Conservation (phyloP, 768 basidiomycete genomes). For the Mycena maculata region DNA sequence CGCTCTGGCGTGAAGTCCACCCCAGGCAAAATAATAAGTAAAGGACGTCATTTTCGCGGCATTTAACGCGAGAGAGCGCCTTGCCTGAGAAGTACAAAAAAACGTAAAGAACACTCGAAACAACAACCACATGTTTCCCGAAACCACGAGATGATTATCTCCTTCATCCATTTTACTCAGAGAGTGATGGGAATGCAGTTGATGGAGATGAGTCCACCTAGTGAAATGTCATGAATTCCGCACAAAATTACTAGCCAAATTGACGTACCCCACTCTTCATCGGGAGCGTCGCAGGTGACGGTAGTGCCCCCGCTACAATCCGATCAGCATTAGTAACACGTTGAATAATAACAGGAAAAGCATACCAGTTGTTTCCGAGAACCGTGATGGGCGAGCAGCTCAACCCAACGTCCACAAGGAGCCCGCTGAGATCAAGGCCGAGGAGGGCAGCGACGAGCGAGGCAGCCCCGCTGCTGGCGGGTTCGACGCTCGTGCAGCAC, state of each 20-base stretch:
- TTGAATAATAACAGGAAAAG: background rate
- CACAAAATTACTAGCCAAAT: too few species aligned
- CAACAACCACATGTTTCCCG: too few species aligned
- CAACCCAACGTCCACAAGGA: background rate
- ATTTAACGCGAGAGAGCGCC: too few species aligned
- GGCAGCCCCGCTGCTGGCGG: background rate
- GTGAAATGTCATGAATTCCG: background rate
- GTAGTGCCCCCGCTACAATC: background rate
- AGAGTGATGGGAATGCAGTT: background rate
- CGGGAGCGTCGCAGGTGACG: background rate
- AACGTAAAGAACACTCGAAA: too few species aligned
- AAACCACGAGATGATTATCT: too few species aligned
- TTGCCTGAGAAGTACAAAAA: too few species aligned
- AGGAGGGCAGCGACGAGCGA: background rate
- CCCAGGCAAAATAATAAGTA: too few species aligned
- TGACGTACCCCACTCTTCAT: background rate
- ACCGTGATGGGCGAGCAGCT: constrained; percentile 6
- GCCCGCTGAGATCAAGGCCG: background rate
- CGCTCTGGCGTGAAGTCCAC: too few species aligned
- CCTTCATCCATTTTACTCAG: background rate
- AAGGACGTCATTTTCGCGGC: too few species aligned
- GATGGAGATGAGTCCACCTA: background rate
- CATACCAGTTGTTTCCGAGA: background rate
- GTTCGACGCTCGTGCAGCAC: background rate
- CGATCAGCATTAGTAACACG: background rate